Conservation (phyloP, 2,329 filamentous ascomycete species). For the Chaetomium sp. region DNA sequence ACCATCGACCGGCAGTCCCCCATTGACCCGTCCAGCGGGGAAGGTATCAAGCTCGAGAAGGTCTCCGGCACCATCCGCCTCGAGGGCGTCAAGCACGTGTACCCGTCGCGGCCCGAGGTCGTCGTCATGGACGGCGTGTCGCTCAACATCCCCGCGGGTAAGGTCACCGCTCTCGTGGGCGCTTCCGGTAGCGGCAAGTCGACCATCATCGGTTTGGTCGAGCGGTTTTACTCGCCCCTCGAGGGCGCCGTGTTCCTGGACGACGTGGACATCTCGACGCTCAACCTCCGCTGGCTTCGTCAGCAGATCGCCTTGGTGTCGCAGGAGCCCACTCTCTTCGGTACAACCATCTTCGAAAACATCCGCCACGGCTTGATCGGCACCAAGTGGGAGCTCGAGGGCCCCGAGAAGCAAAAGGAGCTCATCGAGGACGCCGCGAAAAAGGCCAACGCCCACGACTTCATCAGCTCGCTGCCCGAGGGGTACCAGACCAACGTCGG, state of each 20-base stretch:
- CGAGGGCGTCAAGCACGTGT: conserved; percentile 81
- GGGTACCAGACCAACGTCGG: conserved; percentile 94
- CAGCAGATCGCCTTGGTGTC: conserved; percentile 89
- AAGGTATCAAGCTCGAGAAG: conserved; percentile 65
- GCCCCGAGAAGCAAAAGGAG: conserved; percentile 60
- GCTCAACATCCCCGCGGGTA: conserved; percentile 75
- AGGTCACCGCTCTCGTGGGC: conserved; percentile 88
- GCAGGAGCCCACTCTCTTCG: conserved; percentile 88
- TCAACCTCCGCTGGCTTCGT: conserved; percentile 87
- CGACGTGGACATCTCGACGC: conserved; percentile 68
- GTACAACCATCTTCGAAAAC: conserved; percentile 81
- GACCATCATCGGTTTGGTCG: conserved; percentile 86
- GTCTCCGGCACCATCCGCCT: conserved; percentile 76
- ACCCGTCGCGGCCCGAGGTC: conserved; percentile 87
- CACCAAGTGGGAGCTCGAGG: conserved; percentile 63
- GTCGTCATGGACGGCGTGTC: conserved; percentile 79
- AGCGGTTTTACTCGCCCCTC: conserved; percentile 90
- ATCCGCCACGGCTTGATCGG: conserved; percentile 89
- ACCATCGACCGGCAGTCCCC: conserved; percentile 88
- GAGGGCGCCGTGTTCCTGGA: conserved; percentile 73
- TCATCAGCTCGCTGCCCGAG: conserved; percentile 74
- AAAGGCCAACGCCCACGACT: conserved; percentile 92
- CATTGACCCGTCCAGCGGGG: conserved; percentile 65
- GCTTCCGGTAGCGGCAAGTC: conserved; percentile 93
- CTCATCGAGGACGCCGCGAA: conserved; percentile 75